Evolutionary conservation across 2,329 filamentous ascomycete genomes (phyloP), one percentile per base, ranked within the genome.

Genomic region (Colletotrichum agaves): DNA sequence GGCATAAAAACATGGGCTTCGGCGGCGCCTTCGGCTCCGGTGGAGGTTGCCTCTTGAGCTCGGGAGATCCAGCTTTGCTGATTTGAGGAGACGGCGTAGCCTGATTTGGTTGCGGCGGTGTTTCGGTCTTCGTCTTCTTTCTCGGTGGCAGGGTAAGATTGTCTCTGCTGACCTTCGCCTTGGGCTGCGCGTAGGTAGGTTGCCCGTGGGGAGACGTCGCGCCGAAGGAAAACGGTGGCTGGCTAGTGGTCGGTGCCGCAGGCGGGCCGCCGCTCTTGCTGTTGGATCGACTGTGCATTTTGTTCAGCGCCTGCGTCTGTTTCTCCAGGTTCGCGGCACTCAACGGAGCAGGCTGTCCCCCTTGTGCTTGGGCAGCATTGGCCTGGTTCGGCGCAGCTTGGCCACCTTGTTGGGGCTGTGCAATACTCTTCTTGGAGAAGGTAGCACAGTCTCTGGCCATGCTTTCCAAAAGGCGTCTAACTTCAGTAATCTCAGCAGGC

Each of bases 201-300:
- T 86, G 84, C 12, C 87, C 88, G 70, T 88, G 85, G 35, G 88
- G 88, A 5, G 88, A 89, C 8, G 82, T 78, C 17, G 82, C 84
- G 12, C 84, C 84, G 63, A 90, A 83, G 27, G 80, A 77, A 74
- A 88, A 88, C 0, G 87, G 87, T 15, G 87, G 84, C 69, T 88
- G 86, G 13, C 83, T 73, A 1, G 84, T 84, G 0, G 86, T 90
- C 15, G 88, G 87, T 10, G 88, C 87, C 12, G 86, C 81, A 3
- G 87, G 87, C 0, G 84, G 77, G 69, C 85, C 83, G 8, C 79
- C 80, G 8, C 77, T 78, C 73, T 85, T 87, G 74, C 80, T 84
- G 37, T 72, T 76, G 4, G 78, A 78, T 61, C 81, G 80, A 66
- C 82, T 80, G 62, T 82, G 82, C 71, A 80, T 76, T 69, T 87